Percentiles rank a stretch among this genome's conserved stretches.
phyloP scores from a whole-genome alignment of 768 basidiomycete species.

The Asterophora lycoperdoides region DNA sequence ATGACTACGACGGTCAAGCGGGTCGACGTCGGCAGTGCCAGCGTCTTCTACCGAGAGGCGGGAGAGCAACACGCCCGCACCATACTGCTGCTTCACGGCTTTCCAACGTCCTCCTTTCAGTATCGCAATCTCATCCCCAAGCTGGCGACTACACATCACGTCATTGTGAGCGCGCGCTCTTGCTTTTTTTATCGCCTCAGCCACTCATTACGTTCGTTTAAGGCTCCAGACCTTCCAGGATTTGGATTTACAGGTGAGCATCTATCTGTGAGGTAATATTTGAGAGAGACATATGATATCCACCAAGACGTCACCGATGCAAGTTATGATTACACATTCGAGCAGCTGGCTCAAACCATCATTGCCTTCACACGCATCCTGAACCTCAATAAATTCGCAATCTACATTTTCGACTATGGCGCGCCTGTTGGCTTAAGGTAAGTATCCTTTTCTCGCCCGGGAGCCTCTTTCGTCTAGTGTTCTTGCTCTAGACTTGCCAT shows the following conservation, averaged over 20 bases:
- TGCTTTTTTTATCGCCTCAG: not conserved
- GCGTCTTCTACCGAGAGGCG: slow-evolving; percentile 43
- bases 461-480: not conserved
- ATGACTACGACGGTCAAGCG: not conserved
- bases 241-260: slow-evolving; percentile 42
- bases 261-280: not conserved
- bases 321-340: slow-evolving; percentile 39
- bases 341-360: slow-evolving; percentile 34
- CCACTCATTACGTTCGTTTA: not conserved
- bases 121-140: slow-evolving; percentile 44
- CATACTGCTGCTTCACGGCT: slow-evolving; percentile 47
- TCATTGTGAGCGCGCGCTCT: slow-evolving; percentile 25
- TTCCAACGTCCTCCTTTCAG: slow-evolving; percentile 45
- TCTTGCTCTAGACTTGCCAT: slow-evolving; percentile 33
- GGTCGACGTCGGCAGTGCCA: slow-evolving; percentile 25
- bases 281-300: not conserved
- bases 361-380: slow-evolving; percentile 38
- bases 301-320: slow-evolving; percentile 28
- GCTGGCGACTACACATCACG: slow-evolving; percentile 36
- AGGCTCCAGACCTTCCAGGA: slow-evolving; percentile 49
- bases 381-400: slow-evolving; percentile 32
- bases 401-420: slow-evolving; percentile 52
- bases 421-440: slow-evolving; percentile 31
- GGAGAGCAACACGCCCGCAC: slow-evolving; percentile 27
- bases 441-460: slow-evolving; percentile 3